Evolutionary conservation across 176 grass and related monocot genomes (phyloP).

Genomic region (Triticum urartu): DNA sequence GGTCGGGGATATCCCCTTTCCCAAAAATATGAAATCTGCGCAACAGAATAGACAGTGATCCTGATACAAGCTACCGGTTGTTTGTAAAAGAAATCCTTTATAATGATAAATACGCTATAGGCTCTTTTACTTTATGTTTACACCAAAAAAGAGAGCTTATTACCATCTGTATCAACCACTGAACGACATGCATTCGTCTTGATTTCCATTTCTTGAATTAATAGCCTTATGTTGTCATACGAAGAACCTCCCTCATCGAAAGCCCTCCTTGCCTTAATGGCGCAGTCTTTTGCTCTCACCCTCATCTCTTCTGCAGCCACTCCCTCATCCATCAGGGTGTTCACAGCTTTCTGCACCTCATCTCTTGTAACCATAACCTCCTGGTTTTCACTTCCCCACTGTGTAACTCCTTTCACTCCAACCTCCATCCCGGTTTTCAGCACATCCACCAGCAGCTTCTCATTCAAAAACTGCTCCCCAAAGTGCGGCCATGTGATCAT

Average conservation of each 20-base stretch:
- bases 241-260: conserved; percentile 64
- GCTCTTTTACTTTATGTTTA: not conserved
- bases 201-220: conserved; percentile 45
- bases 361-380: conserved; percentile 39
- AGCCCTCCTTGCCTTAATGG: conserved; percentile 53
- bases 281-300: conserved; percentile 43
- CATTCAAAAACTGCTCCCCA: conserved; percentile 56
- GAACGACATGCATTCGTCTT: not conserved
- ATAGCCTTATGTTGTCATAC: conserved; percentile 35
- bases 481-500: conserved; percentile 78
- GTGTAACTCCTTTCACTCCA: conserved; percentile 29
- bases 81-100: too few species aligned
- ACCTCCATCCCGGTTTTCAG: conserved; percentile 46
- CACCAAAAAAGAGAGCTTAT: not conserved
- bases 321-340: conserved; percentile 45
- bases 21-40: too few species aligned
- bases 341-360: conserved; percentile 27
- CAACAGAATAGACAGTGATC: too few species aligned
- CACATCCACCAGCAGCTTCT: conserved; percentile 57
- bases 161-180: conserved; percentile 8
- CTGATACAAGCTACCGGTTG: too few species aligned
- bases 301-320: conserved; percentile 42
- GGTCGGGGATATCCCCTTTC: too few species aligned
- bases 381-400: conserved; percentile 21
- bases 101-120: too few species aligned